Conservation (phyloP, 1,284 basidiomycete genomes). For the Ustilago nuda region DNA sequence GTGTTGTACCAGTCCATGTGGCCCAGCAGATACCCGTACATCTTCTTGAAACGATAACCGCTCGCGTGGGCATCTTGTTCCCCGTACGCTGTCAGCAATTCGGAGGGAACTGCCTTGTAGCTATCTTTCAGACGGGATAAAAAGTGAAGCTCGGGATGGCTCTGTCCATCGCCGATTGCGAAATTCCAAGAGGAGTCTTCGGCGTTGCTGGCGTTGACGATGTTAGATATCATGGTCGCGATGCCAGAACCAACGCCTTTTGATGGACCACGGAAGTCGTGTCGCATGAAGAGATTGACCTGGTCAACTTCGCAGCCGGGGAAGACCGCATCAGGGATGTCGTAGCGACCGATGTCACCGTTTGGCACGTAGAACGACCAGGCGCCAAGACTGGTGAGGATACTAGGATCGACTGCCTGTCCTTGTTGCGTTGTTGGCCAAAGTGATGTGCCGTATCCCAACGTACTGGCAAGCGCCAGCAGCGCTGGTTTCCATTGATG, state of each 20-base stretch:
- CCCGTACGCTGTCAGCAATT: conserved; percentile 28
- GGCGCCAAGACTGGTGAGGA: conserved; percentile 26
- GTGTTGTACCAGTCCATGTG: conserved; percentile 25
- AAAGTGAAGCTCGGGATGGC: conserved; percentile 24
- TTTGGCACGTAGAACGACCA: conserved; percentile 31
- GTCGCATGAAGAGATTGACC: conserved; percentile 29
- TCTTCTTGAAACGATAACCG: conserved; percentile 23
- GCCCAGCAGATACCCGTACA: conserved; percentile 19
- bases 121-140: conserved; percentile 12
- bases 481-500: conserved; percentile 15
- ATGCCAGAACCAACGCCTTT: conserved; percentile 25
- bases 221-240: conserved; percentile 23
- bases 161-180: conserved; percentile 12
- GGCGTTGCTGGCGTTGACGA: conserved; percentile 18
- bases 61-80: conserved; percentile 20
- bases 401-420: conserved; percentile 14
- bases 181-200: conserved; percentile 12
- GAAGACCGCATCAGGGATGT: conserved; percentile 4
- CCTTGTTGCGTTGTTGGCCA: conserved; percentile 25
- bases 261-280: conserved; percentile 32
- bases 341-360: conserved; percentile 22
- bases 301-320: conserved; percentile 23
- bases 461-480: conserved; percentile 17
- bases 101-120: conserved; percentile 21
- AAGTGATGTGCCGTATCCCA: conserved; percentile 25